phyloP scores from a whole-genome alignment of 2,329 filamentous ascomycete species.

The Sclerotinia glacialis region DNA sequence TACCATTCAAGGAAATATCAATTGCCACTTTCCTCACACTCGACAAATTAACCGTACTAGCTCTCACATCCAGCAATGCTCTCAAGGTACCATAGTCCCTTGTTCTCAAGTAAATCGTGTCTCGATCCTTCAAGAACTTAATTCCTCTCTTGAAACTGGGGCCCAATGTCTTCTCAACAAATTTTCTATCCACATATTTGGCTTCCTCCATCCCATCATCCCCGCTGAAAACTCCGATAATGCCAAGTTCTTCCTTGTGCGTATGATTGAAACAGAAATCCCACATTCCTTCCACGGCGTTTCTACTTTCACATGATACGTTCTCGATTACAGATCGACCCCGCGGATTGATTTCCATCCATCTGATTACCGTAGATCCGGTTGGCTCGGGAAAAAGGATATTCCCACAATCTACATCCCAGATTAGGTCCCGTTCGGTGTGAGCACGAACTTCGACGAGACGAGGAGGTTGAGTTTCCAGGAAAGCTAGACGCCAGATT shows the following conservation, averaged over 20 bases:
- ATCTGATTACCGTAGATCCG: constrained; percentile 3
- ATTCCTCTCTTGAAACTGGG: neutral
- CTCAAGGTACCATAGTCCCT: neutral
- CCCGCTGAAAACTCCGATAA: neutral
- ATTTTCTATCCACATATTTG: neutral
- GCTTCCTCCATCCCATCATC: neutral
- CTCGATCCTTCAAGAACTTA: constrained; percentile 1
- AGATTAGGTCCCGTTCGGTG: neutral
- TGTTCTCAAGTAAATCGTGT: constrained; percentile 9
- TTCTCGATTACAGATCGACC: neutral
- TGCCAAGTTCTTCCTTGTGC: neutral
- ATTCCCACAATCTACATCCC: constrained; percentile 7
- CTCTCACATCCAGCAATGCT: constrained; percentile 4
- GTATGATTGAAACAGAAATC: constrained; percentile 10
- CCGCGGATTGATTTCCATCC: constrained; percentile 1
- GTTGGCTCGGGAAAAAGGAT: constrained; percentile 15
- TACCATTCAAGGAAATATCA: neutral
- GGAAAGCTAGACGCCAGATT: constrained; percentile 17
- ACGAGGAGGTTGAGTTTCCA: constrained; percentile 9
- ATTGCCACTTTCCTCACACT: neutral
- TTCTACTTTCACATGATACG: constrained; percentile 2
- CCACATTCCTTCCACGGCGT: neutral
- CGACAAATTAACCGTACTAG: neutral
- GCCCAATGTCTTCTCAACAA: neutral
- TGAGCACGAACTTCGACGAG: constrained; percentile 15